These are phyloP conservation scores for Gastrolobium villosum DNA, from an alignment of 306 rosid genomes.

Conservation along the genomic window DNA sequence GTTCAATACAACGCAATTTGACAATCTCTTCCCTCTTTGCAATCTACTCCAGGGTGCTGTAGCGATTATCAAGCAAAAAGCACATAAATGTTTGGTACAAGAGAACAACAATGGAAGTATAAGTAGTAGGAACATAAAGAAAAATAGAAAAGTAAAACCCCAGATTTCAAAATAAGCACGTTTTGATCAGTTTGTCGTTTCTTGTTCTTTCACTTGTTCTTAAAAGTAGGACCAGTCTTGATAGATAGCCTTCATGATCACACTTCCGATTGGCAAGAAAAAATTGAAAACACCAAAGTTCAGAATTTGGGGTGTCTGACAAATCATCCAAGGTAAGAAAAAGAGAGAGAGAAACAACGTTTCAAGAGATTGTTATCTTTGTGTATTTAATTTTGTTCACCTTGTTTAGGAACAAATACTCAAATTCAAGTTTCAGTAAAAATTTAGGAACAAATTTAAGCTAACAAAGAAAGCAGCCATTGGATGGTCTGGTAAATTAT, in stretches of 20 bases:
- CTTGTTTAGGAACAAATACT: slow-evolving; percentile 5
- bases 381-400: not conserved
- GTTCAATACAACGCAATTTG: not conserved
- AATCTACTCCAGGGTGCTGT: not conserved
- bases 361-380: not conserved
- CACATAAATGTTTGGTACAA: not conserved
- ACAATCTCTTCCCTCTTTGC: not conserved
- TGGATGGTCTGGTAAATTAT: not conserved
- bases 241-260: not conserved
- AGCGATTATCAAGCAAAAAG: not conserved
- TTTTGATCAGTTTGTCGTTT: slow-evolving; percentile 6
- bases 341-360: not conserved
- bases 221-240: not conserved
- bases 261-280: not conserved
- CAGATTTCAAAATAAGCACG: not conserved
- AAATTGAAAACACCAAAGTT: not conserved
- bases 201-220: not conserved
- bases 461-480: slow-evolving; percentile 36
- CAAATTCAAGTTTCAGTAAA: slow-evolving; percentile 10
- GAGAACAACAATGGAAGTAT: not conserved
- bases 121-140: not conserved
- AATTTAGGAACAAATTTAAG: not conserved
- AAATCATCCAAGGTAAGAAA: not conserved
- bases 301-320: not conserved
- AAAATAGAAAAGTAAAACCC: not conserved